Evolutionary conservation across 177 flowering plant genomes (phyloP).

Genomic region (Vitis hybrid): DNA sequence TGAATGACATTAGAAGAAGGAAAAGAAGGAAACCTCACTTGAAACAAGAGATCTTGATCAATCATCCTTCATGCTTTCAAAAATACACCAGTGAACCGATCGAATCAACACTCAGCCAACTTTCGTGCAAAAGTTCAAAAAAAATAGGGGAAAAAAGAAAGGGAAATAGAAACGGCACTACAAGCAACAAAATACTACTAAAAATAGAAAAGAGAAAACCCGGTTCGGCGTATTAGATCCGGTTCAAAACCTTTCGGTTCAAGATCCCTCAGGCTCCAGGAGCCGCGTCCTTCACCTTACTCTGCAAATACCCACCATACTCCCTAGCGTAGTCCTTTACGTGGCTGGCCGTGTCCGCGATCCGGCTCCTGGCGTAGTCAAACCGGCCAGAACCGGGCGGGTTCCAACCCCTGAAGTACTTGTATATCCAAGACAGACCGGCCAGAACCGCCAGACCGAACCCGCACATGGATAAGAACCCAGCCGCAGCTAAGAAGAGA

Average conservation of each 20-base stretch:
- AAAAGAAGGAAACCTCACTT: too few relatives aligned
- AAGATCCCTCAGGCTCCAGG: conserved; percentile 68
- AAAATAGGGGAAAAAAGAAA: neutral
- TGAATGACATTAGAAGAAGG: too few relatives aligned
- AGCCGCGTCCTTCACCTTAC: conserved; percentile 89
- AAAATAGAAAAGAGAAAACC: neutral
- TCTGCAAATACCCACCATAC: conserved; percentile 81
- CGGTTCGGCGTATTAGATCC: neutral
- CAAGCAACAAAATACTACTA: too few relatives aligned
- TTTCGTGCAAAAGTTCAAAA: neutral
- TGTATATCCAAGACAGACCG: conserved; percentile 67
- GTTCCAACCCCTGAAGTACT: conserved; percentile 61
- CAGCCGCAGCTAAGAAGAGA: conserved; percentile 43
- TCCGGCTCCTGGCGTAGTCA: conserved; percentile 79
- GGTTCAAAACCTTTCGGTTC: neutral
- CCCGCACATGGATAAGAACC: conserved; percentile 47
- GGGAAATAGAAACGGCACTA: too few relatives aligned
- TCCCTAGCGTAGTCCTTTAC: conserved; percentile 81
- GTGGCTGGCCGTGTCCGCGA: conserved; percentile 77
- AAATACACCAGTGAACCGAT: too few relatives aligned
- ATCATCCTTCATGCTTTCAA: too few relatives aligned
- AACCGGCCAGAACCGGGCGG: conserved; percentile 76
- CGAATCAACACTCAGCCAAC: too few relatives aligned
- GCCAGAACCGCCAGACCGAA: conserved; percentile 45
- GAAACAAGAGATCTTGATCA: too few relatives aligned